Conservation (phyloP, 352 stramenopile genomes). For the Globisporangium recalcitrans region DNA sequence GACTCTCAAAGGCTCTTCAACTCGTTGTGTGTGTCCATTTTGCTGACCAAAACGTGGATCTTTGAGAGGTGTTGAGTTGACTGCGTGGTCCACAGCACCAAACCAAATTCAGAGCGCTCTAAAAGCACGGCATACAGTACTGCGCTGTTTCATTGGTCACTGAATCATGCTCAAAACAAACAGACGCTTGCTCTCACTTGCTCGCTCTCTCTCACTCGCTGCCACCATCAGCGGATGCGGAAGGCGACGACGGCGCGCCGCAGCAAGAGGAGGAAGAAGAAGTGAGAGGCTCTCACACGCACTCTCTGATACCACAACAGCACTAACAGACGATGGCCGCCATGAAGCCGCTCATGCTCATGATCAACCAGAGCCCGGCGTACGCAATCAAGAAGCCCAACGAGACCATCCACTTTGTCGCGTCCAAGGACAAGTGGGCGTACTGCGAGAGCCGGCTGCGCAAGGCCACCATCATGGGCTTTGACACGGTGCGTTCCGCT, state of each 20-base stretch:
- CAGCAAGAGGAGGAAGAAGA: constrained; percentile 11
- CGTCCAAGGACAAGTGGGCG: constrained; percentile 33
- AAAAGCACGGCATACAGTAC: not conserved
- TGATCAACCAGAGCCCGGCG: constrained; percentile 50
- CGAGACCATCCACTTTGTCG: constrained; percentile 48
- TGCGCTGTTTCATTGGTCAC: constrained; percentile 1
- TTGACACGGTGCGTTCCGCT: constrained; percentile 54
- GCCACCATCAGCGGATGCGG: constrained; percentile 10
- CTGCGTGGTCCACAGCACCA: not conserved
- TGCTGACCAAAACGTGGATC: no score
- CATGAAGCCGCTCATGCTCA: constrained; percentile 28
- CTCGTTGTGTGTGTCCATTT: no score
- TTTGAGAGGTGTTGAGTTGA: not conserved
- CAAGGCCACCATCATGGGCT: constrained; percentile 47
- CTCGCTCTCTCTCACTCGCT: constrained; percentile 4
- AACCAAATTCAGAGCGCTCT: not conserved
- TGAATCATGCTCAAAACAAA: constrained; percentile 3
- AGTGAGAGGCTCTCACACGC: not conserved
- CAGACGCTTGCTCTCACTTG: constrained; percentile 4
- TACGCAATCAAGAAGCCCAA: constrained; percentile 41
- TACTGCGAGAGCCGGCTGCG: constrained; percentile 46
- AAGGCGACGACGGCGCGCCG: constrained; percentile 6
- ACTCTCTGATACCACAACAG: not conserved
- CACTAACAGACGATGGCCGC: not conserved
- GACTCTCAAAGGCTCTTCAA: no score